A percentile compares a stretch with the other conserved stretches of the same genome.
Evolutionary conservation across 192 early-diverging fungal species (phyloP).

Genomic region (Backusella macrospora): DNA sequence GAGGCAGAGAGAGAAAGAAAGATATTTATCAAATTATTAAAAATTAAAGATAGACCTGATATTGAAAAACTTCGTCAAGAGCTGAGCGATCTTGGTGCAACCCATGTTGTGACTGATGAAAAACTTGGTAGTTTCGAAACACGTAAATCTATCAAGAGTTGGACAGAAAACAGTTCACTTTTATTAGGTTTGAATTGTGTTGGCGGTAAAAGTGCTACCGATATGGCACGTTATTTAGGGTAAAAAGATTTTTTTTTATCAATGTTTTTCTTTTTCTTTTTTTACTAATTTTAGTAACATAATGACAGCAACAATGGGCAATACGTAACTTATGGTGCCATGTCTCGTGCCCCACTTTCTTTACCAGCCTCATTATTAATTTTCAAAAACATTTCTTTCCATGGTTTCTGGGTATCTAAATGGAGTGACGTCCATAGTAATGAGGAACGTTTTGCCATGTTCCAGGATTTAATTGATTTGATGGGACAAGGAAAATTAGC

Average conservation of each 20-base stretch:
- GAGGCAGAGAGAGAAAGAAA: not conserved
- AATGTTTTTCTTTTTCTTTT: not conserved
- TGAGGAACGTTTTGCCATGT: conserved; percentile 54
- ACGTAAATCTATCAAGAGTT: conserved; percentile 52
- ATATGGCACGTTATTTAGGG: conserved; percentile 69
- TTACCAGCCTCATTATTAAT: conserved; percentile 83
- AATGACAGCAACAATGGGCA: conserved; percentile 59
- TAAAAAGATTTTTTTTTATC: conserved; percentile 16
- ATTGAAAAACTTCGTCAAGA: conserved; percentile 55
- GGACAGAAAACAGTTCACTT: conserved; percentile 39
- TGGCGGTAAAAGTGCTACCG: conserved; percentile 77
- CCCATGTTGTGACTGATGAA: conserved; percentile 75
- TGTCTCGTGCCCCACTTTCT: conserved; percentile 84
- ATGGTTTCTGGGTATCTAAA: conserved; percentile 93
- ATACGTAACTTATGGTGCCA: conserved; percentile 88
- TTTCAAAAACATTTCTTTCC: conserved; percentile 76
- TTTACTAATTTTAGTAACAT: not conserved
- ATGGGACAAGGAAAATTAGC: conserved; percentile 51
- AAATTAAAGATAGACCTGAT: conserved; percentile 49
- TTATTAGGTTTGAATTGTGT: conserved; percentile 89
- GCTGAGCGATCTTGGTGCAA: conserved; percentile 66
- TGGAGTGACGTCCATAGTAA: conserved; percentile 67
- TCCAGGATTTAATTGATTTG: conserved; percentile 56
- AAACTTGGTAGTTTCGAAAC: conserved; percentile 59
- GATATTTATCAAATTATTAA: not conserved